Evolutionary conservation across 1,284 basidiomycete species (phyloP).

Genomic region (Puccinia triticina): DNA sequence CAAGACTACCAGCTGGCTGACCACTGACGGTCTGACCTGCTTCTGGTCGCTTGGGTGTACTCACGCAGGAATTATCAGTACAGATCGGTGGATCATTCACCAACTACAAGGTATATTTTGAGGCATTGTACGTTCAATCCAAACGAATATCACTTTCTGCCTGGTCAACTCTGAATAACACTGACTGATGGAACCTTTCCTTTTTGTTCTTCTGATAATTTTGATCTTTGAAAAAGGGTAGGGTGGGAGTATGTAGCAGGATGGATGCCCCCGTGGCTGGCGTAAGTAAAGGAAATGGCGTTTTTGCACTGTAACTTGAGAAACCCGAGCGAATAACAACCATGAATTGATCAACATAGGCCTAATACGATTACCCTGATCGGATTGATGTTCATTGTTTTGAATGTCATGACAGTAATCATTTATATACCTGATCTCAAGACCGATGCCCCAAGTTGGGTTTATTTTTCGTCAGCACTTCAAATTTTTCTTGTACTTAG

Average conservation of each 20-base stretch:
- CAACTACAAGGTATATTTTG: conserved; percentile 40
- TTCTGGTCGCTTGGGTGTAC: neutral
- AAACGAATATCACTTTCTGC: neutral
- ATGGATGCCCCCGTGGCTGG: conserved; percentile 50
- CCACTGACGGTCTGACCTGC: neutral
- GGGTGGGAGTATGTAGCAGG: conserved; percentile 48
- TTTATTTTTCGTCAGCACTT: conserved; percentile 43
- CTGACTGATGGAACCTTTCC: conserved; percentile 3
- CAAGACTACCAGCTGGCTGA: neutral
- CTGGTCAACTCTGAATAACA: neutral
- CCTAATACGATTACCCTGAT: conserved; percentile 50
- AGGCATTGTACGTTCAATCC: conserved; percentile 31
- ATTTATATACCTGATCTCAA: conserved; percentile 41
- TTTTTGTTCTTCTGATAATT: neutral
- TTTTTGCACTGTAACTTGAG: neutral
- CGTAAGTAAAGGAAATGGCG: neutral
- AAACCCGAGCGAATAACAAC: neutral
- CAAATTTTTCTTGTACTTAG: neutral
- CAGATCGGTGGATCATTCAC: conserved; percentile 48
- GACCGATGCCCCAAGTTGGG: conserved; percentile 39
- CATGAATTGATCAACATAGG: neutral
- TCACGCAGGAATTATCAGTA: conserved; percentile 40
- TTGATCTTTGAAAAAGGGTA: conserved; percentile 31
- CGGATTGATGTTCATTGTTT: conserved; percentile 42
- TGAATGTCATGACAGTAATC: conserved; percentile 39